Conservation (phyloP, 139 green algal genomes). For the Micractinium conductrix region DNA sequence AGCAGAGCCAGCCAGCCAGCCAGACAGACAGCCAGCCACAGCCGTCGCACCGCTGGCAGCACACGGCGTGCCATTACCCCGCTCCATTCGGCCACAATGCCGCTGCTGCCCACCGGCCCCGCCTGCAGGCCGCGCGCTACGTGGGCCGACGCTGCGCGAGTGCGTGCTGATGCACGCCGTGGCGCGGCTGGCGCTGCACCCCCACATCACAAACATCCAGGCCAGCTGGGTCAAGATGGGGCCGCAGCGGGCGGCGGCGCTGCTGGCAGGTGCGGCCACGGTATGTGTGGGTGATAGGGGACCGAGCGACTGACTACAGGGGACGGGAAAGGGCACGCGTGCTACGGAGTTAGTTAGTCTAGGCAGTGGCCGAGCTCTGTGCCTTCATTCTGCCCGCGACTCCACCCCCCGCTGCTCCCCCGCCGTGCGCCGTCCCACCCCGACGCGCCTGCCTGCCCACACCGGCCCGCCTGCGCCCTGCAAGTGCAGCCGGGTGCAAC, state of each 20-base stretch:
- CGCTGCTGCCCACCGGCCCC: background rate
- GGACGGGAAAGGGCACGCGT: no score
- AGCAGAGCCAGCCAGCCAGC: background rate
- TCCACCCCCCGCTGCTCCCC: no score
- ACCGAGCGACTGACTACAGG: no score
- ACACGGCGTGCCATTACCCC: no score
- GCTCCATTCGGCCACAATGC: no score
- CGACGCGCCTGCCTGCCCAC: no score
- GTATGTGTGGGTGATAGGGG: background rate
- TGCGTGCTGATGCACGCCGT: slow-evolving; percentile 86
- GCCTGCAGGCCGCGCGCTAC: slow-evolving; percentile 51
- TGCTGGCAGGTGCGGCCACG: slow-evolving; percentile 57
- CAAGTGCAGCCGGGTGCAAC: slow-evolving; percentile 74
- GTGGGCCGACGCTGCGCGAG: slow-evolving; percentile 84
- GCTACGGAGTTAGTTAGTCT: background rate
- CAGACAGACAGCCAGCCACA: background rate
- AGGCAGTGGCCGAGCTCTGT: no score
- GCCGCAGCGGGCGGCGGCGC: slow-evolving; percentile 58
- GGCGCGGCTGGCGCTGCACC: slow-evolving; percentile 69
- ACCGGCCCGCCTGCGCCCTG: no score
- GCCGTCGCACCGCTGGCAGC: no score
- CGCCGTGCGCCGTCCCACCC: no score
- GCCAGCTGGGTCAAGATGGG: slow-evolving; percentile 94
- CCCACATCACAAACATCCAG: slow-evolving; percentile 76
- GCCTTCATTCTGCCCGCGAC: no score